Base-by-base conservation (phyloP, 139 green algal species). In the Trebouxia sp. region DNA sequence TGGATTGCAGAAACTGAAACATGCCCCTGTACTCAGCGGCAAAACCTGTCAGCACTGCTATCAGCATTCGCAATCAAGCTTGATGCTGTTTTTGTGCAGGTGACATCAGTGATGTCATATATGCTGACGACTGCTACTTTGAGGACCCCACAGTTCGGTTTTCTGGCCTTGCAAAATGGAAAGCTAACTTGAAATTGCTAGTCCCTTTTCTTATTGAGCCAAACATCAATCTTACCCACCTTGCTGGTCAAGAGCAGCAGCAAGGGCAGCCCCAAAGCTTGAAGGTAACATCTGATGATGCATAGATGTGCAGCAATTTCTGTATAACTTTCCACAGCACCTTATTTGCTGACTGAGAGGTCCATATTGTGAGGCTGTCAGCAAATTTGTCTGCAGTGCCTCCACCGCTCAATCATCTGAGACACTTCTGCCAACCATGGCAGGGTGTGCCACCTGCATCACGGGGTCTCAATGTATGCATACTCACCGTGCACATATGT, bases 71-170 rank as follows among this genome's bases (percentile, higher is more conserved):
- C 47, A 53, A 14, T 6, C 20, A 17, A 53, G 2, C 20, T 5
- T 17, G 15, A 1, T 81, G 51, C 78, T 35, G 56, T n/a, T 76
- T 45, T n/a, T 17, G 15, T 77, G 69, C 30, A 77, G 88, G 89
- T 0, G 28, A 85, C 20, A 50, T 93, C 30, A 78, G 85, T 32
- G 85, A 92, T 42, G 62, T 47, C 30, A 93, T 93, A 8, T 93
- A 93, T 41, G 80, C 82, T 1, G 75, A 80, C 0, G 70, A 92
- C 56, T 93, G 90, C 79, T 81, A 80, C 47, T 93, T 91, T 82
- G 89, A 81, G 0, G 90, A 93, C 72, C 90, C 90, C 0, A 93
- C 90, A 6, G 79, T 93, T 1, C 76, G 65, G n/a, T 93, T 93
- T 66, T 47, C 38, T 76, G 90, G 90, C 14, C 51, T 86, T 28